phyloP scores from a whole-genome alignment of 1,284 basidiomycete species.

The Lentinus polychrous region DNA sequence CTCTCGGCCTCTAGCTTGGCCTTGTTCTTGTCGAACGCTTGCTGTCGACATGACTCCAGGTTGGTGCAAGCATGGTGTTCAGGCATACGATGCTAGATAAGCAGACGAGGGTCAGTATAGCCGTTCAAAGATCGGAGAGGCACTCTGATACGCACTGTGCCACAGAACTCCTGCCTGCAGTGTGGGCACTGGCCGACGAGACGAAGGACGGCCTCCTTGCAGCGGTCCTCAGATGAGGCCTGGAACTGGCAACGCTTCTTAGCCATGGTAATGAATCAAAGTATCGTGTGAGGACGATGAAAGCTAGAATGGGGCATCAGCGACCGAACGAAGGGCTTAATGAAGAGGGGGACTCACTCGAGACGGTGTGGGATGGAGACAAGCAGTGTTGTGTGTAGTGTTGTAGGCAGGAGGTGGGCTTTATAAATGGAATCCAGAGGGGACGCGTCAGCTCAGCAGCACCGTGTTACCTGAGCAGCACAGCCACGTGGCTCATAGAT shows the following conservation, averaged over 20 bases:
- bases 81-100: conserved; percentile 68
- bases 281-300: conserved; percentile 16
- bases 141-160: conserved; percentile 46
- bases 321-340: conserved; percentile 8
- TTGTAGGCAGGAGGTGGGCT: conserved; percentile 13
- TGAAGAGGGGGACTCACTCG: conserved; percentile 7
- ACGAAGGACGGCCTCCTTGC: conserved; percentile 71
- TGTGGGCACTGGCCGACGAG: conserved; percentile 80
- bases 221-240: conserved; percentile 44
- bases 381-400: conserved; percentile 12
- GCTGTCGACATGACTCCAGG: conserved; percentile 73
- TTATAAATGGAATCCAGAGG: conserved; percentile 23
- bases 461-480: conserved; percentile 25
- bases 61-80: conserved; percentile 78
- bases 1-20: conserved; percentile 78
- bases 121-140: neutral
- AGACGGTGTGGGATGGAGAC: conserved; percentile 8
- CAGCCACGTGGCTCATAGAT: conserved; percentile 21
- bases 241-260: conserved; percentile 83
- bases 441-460: conserved; percentile 33
- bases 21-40: conserved; percentile 83
- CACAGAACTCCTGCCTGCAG: conserved; percentile 71
- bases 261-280: conserved; percentile 44
- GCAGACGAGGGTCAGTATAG: conserved; percentile 8
- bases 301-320: conserved; percentile 4